Percentiles rank a stretch among this genome's conserved stretches.
phyloP scores from a whole-genome alignment of 345 rosid species.

The Iberis pinnata region DNA sequence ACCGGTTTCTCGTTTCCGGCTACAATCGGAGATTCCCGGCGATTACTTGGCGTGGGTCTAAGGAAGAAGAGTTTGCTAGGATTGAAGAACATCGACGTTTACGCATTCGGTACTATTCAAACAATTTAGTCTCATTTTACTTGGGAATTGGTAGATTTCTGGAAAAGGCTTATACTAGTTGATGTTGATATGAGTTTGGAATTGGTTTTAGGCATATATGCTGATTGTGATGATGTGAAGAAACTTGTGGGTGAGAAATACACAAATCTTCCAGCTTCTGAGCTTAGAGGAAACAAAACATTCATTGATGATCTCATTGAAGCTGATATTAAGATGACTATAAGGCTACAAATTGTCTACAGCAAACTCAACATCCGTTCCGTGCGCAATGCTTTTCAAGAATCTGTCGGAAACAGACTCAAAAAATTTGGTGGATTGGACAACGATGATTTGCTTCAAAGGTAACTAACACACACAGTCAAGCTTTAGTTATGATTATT shows the following conservation, averaged over 20 bases:
- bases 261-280: slow-evolving; percentile 45
- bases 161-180: too few relatives aligned
- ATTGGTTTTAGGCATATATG: slow-evolving; percentile 54
- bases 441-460: slow-evolving; percentile 64
- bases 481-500: neutral
- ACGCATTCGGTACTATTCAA: slow-evolving; percentile 53
- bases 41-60: slow-evolving; percentile 68
- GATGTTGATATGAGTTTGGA: neutral
- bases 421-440: slow-evolving; percentile 56
- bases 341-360: slow-evolving; percentile 80
- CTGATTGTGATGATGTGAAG: slow-evolving; percentile 52
- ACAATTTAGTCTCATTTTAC: too few relatives aligned
- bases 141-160: too few relatives aligned
- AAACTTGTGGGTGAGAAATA: slow-evolving; percentile 52
- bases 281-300: slow-evolving; percentile 48
- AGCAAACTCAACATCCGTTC: slow-evolving; percentile 61
- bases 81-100: slow-evolving; percentile 77
- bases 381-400: slow-evolving; percentile 74
- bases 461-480: slow-evolving; percentile 32
- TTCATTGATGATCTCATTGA: slow-evolving; percentile 47
- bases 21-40: slow-evolving; percentile 41
- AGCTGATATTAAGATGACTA: too few relatives aligned
- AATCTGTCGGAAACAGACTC: slow-evolving; percentile 76
- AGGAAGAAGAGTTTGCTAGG: slow-evolving; percentile 68
- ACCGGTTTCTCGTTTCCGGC: slow-evolving; percentile 61